Evolutionary conservation across 2,329 filamentous ascomycete species (phyloP), one percentile per base, ranked within the genome.

Genomic region (Monosporascus sp.): DNA sequence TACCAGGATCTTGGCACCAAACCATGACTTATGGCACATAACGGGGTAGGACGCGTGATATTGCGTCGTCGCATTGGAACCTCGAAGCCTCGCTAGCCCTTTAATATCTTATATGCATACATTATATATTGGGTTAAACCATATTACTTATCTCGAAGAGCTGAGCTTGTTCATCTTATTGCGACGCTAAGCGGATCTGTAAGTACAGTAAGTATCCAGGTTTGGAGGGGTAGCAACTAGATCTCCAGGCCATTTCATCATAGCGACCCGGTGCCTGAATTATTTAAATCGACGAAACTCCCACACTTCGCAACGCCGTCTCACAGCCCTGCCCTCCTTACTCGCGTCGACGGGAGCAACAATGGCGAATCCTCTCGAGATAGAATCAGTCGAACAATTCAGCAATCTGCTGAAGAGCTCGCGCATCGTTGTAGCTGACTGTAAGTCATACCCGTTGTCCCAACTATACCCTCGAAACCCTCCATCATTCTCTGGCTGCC

Each of bases 381-480:
- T 86, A 57, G 70, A 73, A 58, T 85, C 82, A 1, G 67, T 72
- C 24, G 75, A 77, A 64, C 85, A 93, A 66, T 87, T 95, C 64
- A 80, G 78, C 63, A 72, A 75, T 35, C 72, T 94, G 56, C 78
- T 96, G 57, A 80, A 81, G 57, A 84, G 80, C 52, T 91, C 89
- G 37, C 84, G 82, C 60, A 83, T 96, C 55, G 89, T 97, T 43
- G 86, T 97, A 51, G 86, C 87, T 65, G 89, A 96, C 74, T 97
- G 91, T 96, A 77, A 81, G 89, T 78, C 56, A 52, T 54, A 55
- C 48, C 50, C 44, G 50, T 46, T 5, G 31, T 14, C 31, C 31
- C 31, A 14, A 35, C 31, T 35, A 14, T 31, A 31, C 28, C 28
- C 28, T 14, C 28, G 28, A 43, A 50, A 22, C 7, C 35, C 28